Base-by-base conservation (phyloP, 257 asterid genomes). In the Nicotiana attenuata region DNA sequence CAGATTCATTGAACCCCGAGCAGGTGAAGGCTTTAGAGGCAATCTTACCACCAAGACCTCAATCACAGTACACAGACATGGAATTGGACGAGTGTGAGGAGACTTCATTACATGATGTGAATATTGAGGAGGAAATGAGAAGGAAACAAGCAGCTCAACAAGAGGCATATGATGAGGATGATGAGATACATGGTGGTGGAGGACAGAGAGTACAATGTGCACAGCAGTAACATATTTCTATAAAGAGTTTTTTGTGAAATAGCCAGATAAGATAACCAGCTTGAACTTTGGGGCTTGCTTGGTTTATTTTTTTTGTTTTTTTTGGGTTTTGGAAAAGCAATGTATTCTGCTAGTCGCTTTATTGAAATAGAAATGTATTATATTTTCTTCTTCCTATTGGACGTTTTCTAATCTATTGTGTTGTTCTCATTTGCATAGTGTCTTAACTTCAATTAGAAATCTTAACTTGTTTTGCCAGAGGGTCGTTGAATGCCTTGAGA, bases 141-240 rank as follows among this genome's bases (percentile, higher is more conserved):
- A 90, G 93, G 88, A 88, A 85, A 84, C 90, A 88, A 69, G 87
- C 88, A 83, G 87, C 86, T 2, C 91, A 86, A 5, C 93, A 90
- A 52, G 97, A 92, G 77, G 98, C 94, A 0, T 90, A 91, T 3
- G 87, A 94, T 0, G 97, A 91, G 59, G 98, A 93, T 7, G 93
- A 92, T 2, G 97, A 92, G 3, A 89, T 86, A 91, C 91, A 81
- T 26, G 94, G 96, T 16, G 94, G 94, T 19, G 96, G 96, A 53
- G 92, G 84, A 10, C 97, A 91, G 77, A 90, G 94, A 66, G 96
- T 93, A 50, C 97, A 91, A 76, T 92, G 98, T 82, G 98, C 98
- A 64, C 97, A 93, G 17, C 98, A 93, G 93, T 93, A 50, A 31
- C 20, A 24, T 50, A 8, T 50, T 56, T 56, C 11, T 56, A 6